A percentile compares a stretch with the other conserved stretches of the same genome.
phyloP scores from a whole-genome alignment of 495 filamentous ascomycete genomes.

The Podospora australis region DNA sequence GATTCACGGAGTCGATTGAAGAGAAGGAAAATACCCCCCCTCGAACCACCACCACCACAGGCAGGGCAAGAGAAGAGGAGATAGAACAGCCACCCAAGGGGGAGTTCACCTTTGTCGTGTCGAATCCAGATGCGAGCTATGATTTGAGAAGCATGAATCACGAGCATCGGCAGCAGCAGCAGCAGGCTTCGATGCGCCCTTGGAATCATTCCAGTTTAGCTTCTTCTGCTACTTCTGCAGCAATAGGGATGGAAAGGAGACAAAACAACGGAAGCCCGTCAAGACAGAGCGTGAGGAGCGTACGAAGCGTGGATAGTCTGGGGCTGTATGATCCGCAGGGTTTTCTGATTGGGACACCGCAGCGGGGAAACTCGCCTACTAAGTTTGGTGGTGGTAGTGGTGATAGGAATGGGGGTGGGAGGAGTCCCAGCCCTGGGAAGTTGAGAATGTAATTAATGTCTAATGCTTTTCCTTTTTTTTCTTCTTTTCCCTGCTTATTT shows the following conservation, averaged over 20 bases:
- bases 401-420: background rate
- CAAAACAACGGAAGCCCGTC: background rate
- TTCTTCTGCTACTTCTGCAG: too few relatives aligned
- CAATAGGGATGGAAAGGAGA: background rate
- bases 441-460: too few relatives aligned
- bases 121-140: background rate
- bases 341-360: conserved; percentile 17
- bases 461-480: too few relatives aligned
- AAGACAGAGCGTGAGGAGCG: conserved; percentile 3
- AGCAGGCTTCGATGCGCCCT: too few relatives aligned
- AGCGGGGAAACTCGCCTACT: conserved; percentile 8
- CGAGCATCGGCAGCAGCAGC: too few relatives aligned
- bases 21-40: background rate
- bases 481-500: too few relatives aligned
- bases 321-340: conserved; percentile 19
- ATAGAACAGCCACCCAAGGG: background rate
- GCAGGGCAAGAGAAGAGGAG: background rate
- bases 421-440: too few relatives aligned
- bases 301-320: conserved; percentile 15
- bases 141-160: background rate
- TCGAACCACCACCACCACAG: too few relatives aligned
- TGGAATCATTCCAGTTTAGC: too few relatives aligned
- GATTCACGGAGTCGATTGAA: background rate
- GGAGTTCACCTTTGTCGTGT: conserved; percentile 1
- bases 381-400: background rate